Base-by-base conservation (phyloP, 805 yeast species). In the Ogataea pini region DNA sequence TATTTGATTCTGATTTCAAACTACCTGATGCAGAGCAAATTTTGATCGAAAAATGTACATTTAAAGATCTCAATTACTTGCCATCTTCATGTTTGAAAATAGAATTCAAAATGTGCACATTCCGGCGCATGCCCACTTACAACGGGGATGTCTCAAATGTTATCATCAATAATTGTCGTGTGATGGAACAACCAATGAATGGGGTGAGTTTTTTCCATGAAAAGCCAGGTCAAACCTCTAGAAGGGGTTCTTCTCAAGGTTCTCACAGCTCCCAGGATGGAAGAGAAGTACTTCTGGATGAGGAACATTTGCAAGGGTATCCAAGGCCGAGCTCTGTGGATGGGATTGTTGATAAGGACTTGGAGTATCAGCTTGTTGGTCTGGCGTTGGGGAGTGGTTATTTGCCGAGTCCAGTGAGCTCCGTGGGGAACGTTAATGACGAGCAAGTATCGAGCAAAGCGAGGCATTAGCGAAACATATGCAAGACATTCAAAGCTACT, bases 61-160 rank as follows among this genome's bases (percentile, higher is more conserved):
- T 62, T 36, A 63, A 63, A 43, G 67, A 62, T 46, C 51, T 63
- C 19, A 54, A 56, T 14, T 54, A 54, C 31, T 29, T 63, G 17
- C 66, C 67, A 3, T 13, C 49, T 1, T 14, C 27, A 2, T 52
- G 59, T 19, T 46, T 44, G 5, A 60, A 52, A 42, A 56, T 62
- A 36, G 65, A 62, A 43, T 63, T 63, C 48, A 63, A 61, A 50
- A 61, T 63, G 66, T 63, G 67, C 43, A 62, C 67, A 13, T 63
- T 63, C 36, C 48, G 65, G 33, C 61, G 59, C 47, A 44, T 62
- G 22, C 67, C 66, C 24, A 54, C 51, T 27, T 63, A 61, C 39
- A 52, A 54, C 42, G 65, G 66, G 27, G 60, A 58, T 47, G 58
- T 61, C 19, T 52, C 62, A 18, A 62, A 62, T 44, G 60, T 63